These are phyloP conservation scores for Epicoccum nigrum DNA, from an alignment of 2,329 filamentous ascomycete species.

Conservation along the genomic window DNA sequence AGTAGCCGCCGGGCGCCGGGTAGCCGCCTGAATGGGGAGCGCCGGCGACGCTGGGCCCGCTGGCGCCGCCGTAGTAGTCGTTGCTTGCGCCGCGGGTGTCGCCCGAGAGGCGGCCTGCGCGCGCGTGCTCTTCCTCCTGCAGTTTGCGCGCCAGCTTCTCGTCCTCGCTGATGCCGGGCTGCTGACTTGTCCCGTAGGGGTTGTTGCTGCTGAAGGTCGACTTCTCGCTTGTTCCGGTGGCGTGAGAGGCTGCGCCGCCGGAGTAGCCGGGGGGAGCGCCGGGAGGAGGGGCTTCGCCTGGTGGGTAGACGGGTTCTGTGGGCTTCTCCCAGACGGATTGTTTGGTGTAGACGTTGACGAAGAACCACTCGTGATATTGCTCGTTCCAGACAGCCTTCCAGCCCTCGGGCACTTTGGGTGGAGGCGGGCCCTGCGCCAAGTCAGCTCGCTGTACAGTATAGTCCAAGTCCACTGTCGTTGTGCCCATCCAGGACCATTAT, in stretches of 20 bases:
- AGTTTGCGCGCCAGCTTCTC: constrained; percentile 75
- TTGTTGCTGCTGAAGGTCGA: constrained; percentile 64
- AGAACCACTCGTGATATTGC: constrained; percentile 93
- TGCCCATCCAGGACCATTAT: too few species aligned
- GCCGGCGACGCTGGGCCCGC: constrained; percentile 15
- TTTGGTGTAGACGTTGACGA: constrained; percentile 86
- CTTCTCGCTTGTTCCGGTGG: constrained; percentile 53
- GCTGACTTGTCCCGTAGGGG: constrained; percentile 59
- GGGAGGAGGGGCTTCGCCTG: constrained; percentile 65
- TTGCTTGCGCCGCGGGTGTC: constrained; percentile 55
- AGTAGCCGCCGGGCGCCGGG: constrained; percentile 24
- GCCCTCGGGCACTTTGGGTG: constrained; percentile 71
- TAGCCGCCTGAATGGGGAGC: constrained; percentile 7
- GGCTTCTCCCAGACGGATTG: constrained; percentile 90
- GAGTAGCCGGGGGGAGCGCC: constrained; percentile 59
- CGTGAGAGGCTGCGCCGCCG: constrained; percentile 42
- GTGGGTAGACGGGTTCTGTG: constrained; percentile 67
- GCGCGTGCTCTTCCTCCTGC: constrained; percentile 82
- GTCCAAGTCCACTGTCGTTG: too few species aligned
- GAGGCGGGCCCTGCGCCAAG: constrained; percentile 56
- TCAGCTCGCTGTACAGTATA: constrained; percentile 15
- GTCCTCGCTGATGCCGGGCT: constrained; percentile 63
- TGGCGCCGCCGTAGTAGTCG: constrained; percentile 52
- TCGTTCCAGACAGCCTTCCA: constrained; percentile 86
- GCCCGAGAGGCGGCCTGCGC: constrained; percentile 48